Conservation (phyloP, 768 basidiomycete genomes). For the Phlegmacium glaucopus region DNA sequence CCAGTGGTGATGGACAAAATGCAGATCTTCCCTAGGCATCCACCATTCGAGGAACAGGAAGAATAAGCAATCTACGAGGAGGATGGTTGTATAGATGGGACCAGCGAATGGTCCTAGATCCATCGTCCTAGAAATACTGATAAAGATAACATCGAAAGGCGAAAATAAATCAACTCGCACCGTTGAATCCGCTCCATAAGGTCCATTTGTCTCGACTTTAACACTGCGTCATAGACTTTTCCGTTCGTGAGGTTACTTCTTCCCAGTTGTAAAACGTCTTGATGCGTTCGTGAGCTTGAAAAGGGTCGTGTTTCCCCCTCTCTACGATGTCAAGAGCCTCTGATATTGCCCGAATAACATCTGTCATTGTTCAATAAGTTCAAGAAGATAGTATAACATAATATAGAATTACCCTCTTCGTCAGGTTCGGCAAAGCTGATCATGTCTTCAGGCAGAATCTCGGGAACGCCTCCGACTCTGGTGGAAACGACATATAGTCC, state of each 20-base stretch:
- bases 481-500: slow-evolving; percentile 95
- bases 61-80: slow-evolving; percentile 88
- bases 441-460: slow-evolving; percentile 91
- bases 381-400: background rate
- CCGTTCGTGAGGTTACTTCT: slow-evolving; percentile 75
- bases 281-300: slow-evolving; percentile 72
- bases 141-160: background rate
- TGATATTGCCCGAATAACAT: slow-evolving; percentile 79
- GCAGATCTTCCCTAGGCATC: slow-evolving; percentile 73
- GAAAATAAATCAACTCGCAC: slow-evolving; percentile 36
- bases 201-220: slow-evolving; percentile 59
- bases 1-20: slow-evolving; percentile 72
- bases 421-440: slow-evolving; percentile 94
- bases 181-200: slow-evolving; percentile 76
- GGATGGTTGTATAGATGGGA: slow-evolving; percentile 82
- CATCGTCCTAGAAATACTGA: slow-evolving; percentile 53
- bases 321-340: slow-evolving; percentile 74
- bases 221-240: slow-evolving; percentile 75
- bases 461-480: slow-evolving; percentile 92
- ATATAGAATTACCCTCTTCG: slow-evolving; percentile 75
- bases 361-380: too few relatives aligned
- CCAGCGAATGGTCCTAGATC: slow-evolving; percentile 78
- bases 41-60: slow-evolving; percentile 83
- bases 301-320: slow-evolving; percentile 68
- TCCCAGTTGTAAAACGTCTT: slow-evolving; percentile 86